Evolutionary conservation across 208 protist genomes (phyloP), one percentile per base, ranked within the genome.

Genomic region (Acanthamoeba lugdunensis): DNA sequence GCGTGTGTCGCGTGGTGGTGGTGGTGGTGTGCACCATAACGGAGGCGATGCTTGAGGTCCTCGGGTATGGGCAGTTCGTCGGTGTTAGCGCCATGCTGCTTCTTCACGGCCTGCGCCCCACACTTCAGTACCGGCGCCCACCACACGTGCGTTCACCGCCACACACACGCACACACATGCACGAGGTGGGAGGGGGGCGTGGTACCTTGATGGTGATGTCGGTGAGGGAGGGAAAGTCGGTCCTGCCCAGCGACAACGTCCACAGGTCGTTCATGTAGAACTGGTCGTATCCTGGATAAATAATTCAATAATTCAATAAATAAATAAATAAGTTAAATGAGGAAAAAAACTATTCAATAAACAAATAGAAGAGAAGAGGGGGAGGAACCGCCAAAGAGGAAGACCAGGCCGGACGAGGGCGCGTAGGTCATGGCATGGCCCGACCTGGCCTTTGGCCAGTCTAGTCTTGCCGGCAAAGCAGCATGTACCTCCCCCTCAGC

Each of bases 261-360:
- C 73, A 82, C 73, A 82, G 33, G 73, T 82, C 73, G 45, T 54
- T 54, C 73, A 82, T 82, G 73, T 82, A 82, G 30, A 2, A 8
- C 23, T 41, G 16, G 41, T 82, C 73, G 45, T 82, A 82, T 1
- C 73, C 73, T 82, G 73, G 9, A 37, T 75, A 75, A 75, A 37
- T 41, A 1, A 16, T 0, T 73, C 1, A 33, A 41, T 30, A n/a
- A n/a, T n/a, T n/a, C n/a, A n/a, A n/a, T n/a, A 73, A 16, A 13
- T 6, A 11, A 73, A 33, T 41, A 73, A 6, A 73, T n/a, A 33
- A 73, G 9, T 18, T n/a, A 7, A 37, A 25, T 2, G 37, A 73
- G 37, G 2, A 37, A 0, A 21, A 21, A 0, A 73, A 48, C 37
- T 41, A 28, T 11, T 73, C 1, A n/a, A n/a, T 16, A n/a, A n/a